Percentiles rank a stretch among this genome's conserved stretches.
Conservation (phyloP, 2,329 filamentous ascomycete species). For the Coniella vitis region DNA sequence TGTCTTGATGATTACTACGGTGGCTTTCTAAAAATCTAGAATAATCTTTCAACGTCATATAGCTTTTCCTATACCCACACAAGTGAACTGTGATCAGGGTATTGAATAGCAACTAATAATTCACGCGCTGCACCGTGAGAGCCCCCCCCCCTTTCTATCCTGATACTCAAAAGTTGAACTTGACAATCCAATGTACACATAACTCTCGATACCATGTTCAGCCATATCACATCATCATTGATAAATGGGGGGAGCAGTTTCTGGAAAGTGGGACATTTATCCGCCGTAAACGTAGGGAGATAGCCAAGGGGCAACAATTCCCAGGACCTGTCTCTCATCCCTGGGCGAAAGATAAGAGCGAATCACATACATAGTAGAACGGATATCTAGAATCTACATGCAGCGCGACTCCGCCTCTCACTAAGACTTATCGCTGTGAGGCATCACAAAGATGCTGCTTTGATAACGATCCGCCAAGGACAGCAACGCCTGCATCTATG, state of each 20-base stretch:
- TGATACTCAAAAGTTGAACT: no score
- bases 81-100: not conserved
- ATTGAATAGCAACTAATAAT: no score
- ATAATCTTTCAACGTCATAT: no score
- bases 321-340: no score
- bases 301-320: conserved; percentile 2
- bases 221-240: not conserved
- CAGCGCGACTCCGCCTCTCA: not conserved
- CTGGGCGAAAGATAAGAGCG: not conserved
- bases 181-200: no score
- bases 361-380: not conserved
- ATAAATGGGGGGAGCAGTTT: not conserved
- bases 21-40: conserved; percentile 46
- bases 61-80: no score
- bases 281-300: conserved; percentile 15
- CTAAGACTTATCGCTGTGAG: not conserved
- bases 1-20: conserved; percentile 50
- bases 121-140: no score
- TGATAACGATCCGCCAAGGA: not conserved
- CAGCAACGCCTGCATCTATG: not conserved
- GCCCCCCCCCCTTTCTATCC: no score
- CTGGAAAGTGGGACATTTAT: not conserved
- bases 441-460: not conserved
- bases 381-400: not conserved
- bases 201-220: no score